phyloP scores from a whole-genome alignment of 352 stramenopile genomes.

The Globisporangium lucens region DNA sequence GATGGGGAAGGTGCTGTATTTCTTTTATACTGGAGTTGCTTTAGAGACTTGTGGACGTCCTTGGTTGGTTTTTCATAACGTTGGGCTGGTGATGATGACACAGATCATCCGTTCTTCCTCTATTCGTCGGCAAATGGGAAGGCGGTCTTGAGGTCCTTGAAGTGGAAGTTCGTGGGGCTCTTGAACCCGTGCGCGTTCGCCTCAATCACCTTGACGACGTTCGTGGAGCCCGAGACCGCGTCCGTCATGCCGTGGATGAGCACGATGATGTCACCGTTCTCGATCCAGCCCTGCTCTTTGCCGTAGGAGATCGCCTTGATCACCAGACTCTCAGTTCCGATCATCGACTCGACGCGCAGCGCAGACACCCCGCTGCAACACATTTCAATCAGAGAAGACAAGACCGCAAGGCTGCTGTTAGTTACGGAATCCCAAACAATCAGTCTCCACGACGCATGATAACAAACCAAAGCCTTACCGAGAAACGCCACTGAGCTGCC shows the following conservation, averaged over 20 bases:
- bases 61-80: background rate
- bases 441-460: background rate
- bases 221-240: constrained; percentile 73
- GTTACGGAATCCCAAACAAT: background rate
- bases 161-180: constrained; percentile 64
- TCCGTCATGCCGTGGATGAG: constrained; percentile 89
- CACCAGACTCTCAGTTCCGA: constrained; percentile 82
- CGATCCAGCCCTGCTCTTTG: constrained; percentile 80
- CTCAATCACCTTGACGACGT: constrained; percentile 90
- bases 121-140: constrained; percentile 16
- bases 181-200: constrained; percentile 61
- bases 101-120: background rate
- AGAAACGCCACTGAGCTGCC: constrained; percentile 75
- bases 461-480: constrained; percentile 33
- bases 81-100: background rate
- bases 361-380: constrained; percentile 54
- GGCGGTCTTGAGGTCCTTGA: constrained; percentile 46
- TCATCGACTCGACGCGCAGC: constrained; percentile 74
- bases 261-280: constrained; percentile 85
- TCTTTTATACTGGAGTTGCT: background rate
- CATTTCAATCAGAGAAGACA: background rate
- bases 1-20: background rate
- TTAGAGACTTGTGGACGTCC: background rate
- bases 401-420: background rate
- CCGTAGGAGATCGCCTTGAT: constrained; percentile 80